Evolutionary conservation across 2,329 filamentous ascomycete genomes (phyloP).

Genomic region (Aureobasidium sp.): DNA sequence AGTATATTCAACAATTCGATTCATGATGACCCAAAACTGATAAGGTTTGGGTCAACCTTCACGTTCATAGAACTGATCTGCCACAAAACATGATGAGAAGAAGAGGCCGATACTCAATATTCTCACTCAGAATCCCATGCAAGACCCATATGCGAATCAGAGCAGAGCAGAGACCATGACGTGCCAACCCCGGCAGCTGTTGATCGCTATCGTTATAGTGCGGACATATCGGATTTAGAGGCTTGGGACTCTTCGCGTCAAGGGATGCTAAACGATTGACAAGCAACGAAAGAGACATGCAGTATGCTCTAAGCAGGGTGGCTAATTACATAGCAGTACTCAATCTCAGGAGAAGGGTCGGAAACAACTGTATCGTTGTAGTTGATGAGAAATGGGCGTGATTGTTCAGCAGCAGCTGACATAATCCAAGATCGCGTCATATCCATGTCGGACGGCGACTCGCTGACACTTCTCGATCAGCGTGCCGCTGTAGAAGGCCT

Average conservation of each 20-base stretch:
- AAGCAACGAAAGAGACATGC: not conserved
- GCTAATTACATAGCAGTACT: not conserved
- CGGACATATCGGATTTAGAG: not conserved
- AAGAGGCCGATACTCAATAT: no score
- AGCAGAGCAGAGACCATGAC: no score
- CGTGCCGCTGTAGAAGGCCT: not conserved
- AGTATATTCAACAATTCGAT: no score
- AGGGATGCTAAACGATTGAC: no score
- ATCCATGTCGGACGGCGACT: not conserved
- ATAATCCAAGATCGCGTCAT: conserved; percentile 18
- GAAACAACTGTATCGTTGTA: not conserved
- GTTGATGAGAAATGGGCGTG: not conserved
- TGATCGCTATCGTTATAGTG: not conserved
- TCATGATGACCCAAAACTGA: no score
- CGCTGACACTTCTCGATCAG: not conserved
- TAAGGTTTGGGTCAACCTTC: no score
- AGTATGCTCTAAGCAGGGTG: not conserved
- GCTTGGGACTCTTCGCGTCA: not conserved
- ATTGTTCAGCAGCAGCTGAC: conserved; percentile 19
- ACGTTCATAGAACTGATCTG: no score
- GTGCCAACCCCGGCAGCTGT: no score
- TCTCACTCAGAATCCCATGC: no score
- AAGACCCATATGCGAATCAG: no score
- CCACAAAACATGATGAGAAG: no score
- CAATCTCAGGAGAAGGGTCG: not conserved